These are phyloP conservation scores for Geotrichum cucujoidarum DNA, from an alignment of 1,139 yeast genomes.

Conservation along the genomic window DNA sequence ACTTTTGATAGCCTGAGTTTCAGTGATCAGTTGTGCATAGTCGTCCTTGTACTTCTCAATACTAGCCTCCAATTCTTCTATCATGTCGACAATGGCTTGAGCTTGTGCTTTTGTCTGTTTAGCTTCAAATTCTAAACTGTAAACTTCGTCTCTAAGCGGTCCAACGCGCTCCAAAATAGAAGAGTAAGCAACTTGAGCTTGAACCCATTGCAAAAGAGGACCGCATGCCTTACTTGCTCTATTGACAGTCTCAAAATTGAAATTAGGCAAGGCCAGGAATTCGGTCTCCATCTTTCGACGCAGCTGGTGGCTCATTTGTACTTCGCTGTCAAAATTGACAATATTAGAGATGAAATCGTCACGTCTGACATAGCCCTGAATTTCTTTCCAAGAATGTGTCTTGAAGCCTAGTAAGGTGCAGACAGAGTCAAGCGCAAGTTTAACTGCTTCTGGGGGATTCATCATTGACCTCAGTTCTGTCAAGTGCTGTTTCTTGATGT, in stretches of 20 bases:
- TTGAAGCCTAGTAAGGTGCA: conserved; percentile 73
- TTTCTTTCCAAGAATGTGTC: conserved; percentile 74
- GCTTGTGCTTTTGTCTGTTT: conserved; percentile 55
- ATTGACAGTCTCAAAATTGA: conserved; percentile 67
- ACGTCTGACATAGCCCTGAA: conserved; percentile 69
- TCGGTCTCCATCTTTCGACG: conserved; percentile 52
- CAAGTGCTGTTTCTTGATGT: conserved; percentile 86
- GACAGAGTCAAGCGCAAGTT: conserved; percentile 81
- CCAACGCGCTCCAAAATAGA: conserved; percentile 63
- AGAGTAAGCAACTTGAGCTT: conserved; percentile 75
- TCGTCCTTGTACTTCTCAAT: conserved; percentile 63
- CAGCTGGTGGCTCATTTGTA: conserved; percentile 51
- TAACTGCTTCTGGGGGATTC: conserved; percentile 88
- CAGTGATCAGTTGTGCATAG: conserved; percentile 71
- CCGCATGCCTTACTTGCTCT: conserved; percentile 96
- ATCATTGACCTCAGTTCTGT: conserved; percentile 86
- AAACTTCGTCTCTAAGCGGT: conserved; percentile 70
- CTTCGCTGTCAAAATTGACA: conserved; percentile 65
- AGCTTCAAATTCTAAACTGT: conserved; percentile 54
- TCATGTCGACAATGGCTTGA: conserved; percentile 76
- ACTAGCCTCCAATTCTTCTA: conserved; percentile 61
- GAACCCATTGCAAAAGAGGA: conserved; percentile 84
- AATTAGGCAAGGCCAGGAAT: conserved; percentile 61
- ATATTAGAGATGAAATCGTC: conserved; percentile 87
- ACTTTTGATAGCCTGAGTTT: conserved; percentile 65